A percentile compares a stretch with the other conserved stretches of the same genome.
Evolutionary conservation across 2,329 filamentous ascomycete species (phyloP).

Genomic region (Cladosporium phlei): DNA sequence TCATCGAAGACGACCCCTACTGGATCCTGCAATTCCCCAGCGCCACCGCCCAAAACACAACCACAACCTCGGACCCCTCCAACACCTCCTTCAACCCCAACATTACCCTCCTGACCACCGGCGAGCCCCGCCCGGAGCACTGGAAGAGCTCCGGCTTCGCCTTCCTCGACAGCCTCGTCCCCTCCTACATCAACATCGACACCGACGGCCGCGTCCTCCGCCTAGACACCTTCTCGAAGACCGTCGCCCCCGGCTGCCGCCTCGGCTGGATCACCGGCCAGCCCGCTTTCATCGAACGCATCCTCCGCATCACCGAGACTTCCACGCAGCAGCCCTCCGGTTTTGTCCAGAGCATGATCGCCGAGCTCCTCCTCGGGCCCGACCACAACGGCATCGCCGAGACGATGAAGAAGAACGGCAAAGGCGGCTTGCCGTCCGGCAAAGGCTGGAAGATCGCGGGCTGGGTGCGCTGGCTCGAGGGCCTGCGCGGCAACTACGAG

Average conservation of each 20-base stretch:
- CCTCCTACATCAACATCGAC: slow-evolving; percentile 77
- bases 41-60: slow-evolving; percentile 44
- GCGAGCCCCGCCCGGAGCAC: slow-evolving; percentile 45
- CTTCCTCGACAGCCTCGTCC: slow-evolving; percentile 78
- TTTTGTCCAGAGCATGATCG: slow-evolving; percentile 80
- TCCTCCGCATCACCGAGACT: slow-evolving; percentile 69
- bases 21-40: slow-evolving; percentile 91
- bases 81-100: slow-evolving; percentile 29
- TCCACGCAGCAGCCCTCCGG: slow-evolving; percentile 81
- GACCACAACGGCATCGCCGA: slow-evolving; percentile 50
- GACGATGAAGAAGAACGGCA: slow-evolving; percentile 22
- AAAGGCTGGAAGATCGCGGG: slow-evolving; percentile 73
- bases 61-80: slow-evolving; percentile 23
- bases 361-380: slow-evolving; percentile 70
- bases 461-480: slow-evolving; percentile 88
- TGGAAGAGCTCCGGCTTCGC: slow-evolving; percentile 61
- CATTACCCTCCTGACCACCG: slow-evolving; percentile 36
- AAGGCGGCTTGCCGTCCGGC: slow-evolving; percentile 47
- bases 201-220: slow-evolving; percentile 81
- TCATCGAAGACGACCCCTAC: slow-evolving; percentile 92
- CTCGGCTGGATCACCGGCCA: slow-evolving; percentile 88
- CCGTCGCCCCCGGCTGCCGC: slow-evolving; percentile 81
- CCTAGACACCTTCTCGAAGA: slow-evolving; percentile 92
- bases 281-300: slow-evolving; percentile 68
- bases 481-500: slow-evolving; percentile 78